Evolutionary conservation across 305 asterid genomes (phyloP), one percentile per base, ranked within the genome.

Genomic region (Fraxinus sp.): DNA sequence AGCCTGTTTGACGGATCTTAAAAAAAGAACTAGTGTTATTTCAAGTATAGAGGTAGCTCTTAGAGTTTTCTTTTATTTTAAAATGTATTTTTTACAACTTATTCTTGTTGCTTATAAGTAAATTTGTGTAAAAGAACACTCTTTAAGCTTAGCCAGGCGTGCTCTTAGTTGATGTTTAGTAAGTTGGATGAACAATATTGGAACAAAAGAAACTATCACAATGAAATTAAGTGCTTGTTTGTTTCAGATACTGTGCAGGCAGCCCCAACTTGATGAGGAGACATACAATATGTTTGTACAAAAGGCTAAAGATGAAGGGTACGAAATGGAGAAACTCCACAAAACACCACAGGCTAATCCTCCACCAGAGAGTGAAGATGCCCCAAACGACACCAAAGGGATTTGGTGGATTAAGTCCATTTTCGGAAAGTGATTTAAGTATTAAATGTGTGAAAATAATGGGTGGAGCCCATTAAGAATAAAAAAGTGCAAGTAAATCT

Each of bases 381-480:
- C 90, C 0, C 87, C 90, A 0, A 22, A 85, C 7, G 96, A 92
- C 74, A 86, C 80, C 0, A 88, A 85, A 79, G 96, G 96, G n/a
- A n/a, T 89, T 7, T 90, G 96, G 94, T 90, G 94, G 94, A 10
- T 92, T 30, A 92, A 92, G 79, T 92, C 96, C 83, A 28, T 92
- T 5, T 84, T 92, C 0, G 96, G 94, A 55, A 92, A 87, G 79
- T 91, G 73, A 52, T 52, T 16, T 18, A 22, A 59, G 10, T 7
- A 8, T 59, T 8, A 20, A 20, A 59, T 20, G 14, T 59, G 13
- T 59, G 71, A 52, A 52, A 52, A 52, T 16, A 52, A 52, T 4
- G 9, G 64, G 64, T 1, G 7, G 20, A 49, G 62, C 22, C 2
- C 20, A 46, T 46, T 46, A 46, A 46, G 55, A 46, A 41, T 41